Conservation (phyloP, 305 asterid genomes). For the Fraxinus nigra region DNA sequence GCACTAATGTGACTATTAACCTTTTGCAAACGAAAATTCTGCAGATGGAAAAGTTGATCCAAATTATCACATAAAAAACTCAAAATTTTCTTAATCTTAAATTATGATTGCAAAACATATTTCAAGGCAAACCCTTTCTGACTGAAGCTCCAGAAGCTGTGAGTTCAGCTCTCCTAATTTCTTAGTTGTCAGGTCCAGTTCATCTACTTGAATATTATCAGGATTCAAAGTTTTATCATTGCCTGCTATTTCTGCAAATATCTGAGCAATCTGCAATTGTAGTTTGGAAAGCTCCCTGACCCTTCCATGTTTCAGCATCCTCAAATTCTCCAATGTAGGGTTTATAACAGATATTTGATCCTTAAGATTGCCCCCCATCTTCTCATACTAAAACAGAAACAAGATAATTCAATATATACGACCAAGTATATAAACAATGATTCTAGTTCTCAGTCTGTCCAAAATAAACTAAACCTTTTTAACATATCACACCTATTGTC, state of each 20-base stretch:
- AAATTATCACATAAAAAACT: constrained; percentile 9
- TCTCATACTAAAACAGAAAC: constrained; percentile 33
- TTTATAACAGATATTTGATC: constrained; percentile 46
- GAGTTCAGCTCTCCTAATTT: constrained; percentile 55
- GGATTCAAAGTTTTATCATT: constrained; percentile 36
- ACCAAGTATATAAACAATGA: background rate
- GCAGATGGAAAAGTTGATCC: constrained; percentile 21
- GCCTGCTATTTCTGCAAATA: constrained; percentile 71
- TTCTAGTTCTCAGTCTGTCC: background rate
- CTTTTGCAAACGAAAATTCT: constrained; percentile 68
- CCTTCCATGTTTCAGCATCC: constrained; percentile 56
- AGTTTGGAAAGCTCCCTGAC: constrained; percentile 52
- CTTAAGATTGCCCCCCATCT: constrained; percentile 51
- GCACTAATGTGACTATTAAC: constrained; percentile 42
- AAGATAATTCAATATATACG: constrained; percentile 2
- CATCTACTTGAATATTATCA: constrained; percentile 47
- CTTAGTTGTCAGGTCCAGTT: constrained; percentile 57
- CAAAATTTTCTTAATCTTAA: background rate
- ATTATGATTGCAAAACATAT: background rate
- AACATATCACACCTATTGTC: background rate
- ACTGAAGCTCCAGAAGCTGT: constrained; percentile 66
- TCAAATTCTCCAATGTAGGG: constrained; percentile 56
- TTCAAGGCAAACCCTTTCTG: constrained; percentile 52
- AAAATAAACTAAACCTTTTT: background rate
- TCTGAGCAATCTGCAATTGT: constrained; percentile 52